Evolutionary conservation across 1,284 basidiomycete genomes (phyloP), one percentile per base, ranked within the genome.

Genomic region (Ganoderma multipileum): DNA sequence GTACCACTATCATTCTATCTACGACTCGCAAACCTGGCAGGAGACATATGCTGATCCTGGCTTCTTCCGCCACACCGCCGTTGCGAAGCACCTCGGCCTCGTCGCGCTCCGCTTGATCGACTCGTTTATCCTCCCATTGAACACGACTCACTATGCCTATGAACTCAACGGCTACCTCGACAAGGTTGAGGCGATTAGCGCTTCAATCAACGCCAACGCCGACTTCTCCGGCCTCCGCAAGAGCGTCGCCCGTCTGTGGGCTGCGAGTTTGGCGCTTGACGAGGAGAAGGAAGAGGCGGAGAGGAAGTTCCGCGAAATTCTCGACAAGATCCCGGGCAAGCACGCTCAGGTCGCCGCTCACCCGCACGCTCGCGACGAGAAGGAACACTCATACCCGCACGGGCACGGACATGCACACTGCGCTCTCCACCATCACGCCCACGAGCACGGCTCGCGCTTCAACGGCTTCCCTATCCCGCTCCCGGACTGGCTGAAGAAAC

Each of bases 1-100:
- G 3, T 93, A 93, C 75, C 92, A 93, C 76, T 93, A 92, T 76
- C 89, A 91, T 76, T 91, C 89, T 12, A 84, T 93, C 73, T 95
- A 89, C 77, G 94, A 95, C 79, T 87, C 87, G 16, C 86, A 89
- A 73, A 81, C 83, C 61, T 95, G 91, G 91, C 87, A 91, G 78
- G 87, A 91, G 72, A 76, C 83, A 38, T 95, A 88, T 71, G 91
- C 87, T 61, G 94, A 95, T 76, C 89, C 91, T 2, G 85, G 84
- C 6, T 95, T 93, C 80, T 79, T 86, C 71, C 85, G 87, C 47
- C 92, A 94, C 78, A 87, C 87, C 63, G 91, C 91, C n/a, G 84
- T 91, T 39, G 86, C 92, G 23, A 89, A 92, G 76, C 85, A 91
- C 71, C 79, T 91, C 6, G 91, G 91, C 33, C 79, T 92, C 18